Conservation (phyloP, 2,329 filamentous ascomycete genomes). For the Pseudocercospora crystallina region DNA sequence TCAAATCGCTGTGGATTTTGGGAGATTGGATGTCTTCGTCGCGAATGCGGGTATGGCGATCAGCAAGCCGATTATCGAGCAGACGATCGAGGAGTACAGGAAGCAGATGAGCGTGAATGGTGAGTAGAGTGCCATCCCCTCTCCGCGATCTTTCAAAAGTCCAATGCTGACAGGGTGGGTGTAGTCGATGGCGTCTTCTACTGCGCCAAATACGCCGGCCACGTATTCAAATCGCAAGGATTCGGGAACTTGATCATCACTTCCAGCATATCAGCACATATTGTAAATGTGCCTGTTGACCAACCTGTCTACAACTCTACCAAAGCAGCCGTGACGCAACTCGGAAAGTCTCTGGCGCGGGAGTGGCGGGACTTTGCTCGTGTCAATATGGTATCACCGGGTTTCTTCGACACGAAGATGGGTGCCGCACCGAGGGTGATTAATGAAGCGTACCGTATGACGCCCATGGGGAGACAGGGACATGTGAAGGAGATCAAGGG, state of each 20-base stretch:
- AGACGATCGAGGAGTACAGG: constrained; percentile 53
- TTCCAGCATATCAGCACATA: constrained; percentile 36
- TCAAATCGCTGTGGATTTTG: constrained; percentile 67
- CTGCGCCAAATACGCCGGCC: constrained; percentile 44
- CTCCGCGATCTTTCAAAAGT: too few relatives aligned
- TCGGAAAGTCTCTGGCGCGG: constrained; percentile 56
- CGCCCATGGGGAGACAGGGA: constrained; percentile 45
- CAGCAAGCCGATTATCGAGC: constrained; percentile 57
- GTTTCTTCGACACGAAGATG: constrained; percentile 59
- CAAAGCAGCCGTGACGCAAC: constrained; percentile 58
- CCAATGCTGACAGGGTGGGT: too few relatives aligned
- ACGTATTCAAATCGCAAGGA: constrained; percentile 44
- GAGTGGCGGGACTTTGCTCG: constrained; percentile 59
- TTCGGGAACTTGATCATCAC: constrained; percentile 54
- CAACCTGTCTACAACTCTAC: constrained; percentile 59
- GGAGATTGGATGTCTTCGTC: constrained; percentile 82
- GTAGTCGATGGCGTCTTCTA: constrained; percentile 42
- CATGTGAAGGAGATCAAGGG: constrained; percentile 37
- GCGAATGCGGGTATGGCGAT: constrained; percentile 92
- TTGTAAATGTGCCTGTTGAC: constrained; percentile 49
- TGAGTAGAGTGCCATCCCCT: constrained; percentile 27
- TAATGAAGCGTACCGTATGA: constrained; percentile 53
- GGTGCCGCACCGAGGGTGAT: constrained; percentile 45
- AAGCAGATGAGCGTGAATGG: constrained; percentile 57
- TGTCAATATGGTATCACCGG: constrained; percentile 56